Base-by-base conservation (phyloP, 768 basidiomycete genomes). In the Ephemerocybe angulata region DNA sequence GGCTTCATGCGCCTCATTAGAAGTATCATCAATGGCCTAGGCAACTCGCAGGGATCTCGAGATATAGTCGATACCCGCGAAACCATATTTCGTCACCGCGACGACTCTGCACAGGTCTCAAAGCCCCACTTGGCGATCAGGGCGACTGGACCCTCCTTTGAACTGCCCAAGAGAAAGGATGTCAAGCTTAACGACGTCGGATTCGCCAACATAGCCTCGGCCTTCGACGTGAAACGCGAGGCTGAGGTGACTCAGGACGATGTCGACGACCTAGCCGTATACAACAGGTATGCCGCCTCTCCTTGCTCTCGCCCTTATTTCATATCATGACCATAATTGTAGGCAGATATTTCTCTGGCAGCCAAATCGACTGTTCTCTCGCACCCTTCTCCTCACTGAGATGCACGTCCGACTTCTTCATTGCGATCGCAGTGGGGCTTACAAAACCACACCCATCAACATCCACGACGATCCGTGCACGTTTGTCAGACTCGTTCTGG, bases 401-500 rank as follows among this genome's bases (percentile, higher is more conserved):
- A 49, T 27, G 15, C 30, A 21, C 15, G 13, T 49, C 25, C 54
- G 54, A 4, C 37, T 55, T 12, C 4, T 48, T 22, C 54, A 55
- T 11, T 48, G 7, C 35, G 54, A 55, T 21, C 30, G 46, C 13
- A 19, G 30, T 35, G 54, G 54, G 3, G 6, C 35, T 3, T 25
- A 55, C 19, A 24, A 33, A 15, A 33, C 54, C 5, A 19, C 12
- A 2, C 33, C 19, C 54, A 11, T 48, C 21, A 28, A 55, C 46
- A 33, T 55, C 13, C 54, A 55, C 35, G 21, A 49, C 19, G 22
- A 55, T 4, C 24, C 54, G 7, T 4, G 17, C 15, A 30, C 30
- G 19, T 49, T 55, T n/a, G 28, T 55, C n/a, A 30, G 54, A 3
- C 31, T 40, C n/a, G 35, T 55, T 10, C 21, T 49, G 6, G 44